These are phyloP conservation scores for Clarireedia monteithiana DNA, from an alignment of 2,329 filamentous ascomycete genomes.

Conservation along the genomic window DNA sequence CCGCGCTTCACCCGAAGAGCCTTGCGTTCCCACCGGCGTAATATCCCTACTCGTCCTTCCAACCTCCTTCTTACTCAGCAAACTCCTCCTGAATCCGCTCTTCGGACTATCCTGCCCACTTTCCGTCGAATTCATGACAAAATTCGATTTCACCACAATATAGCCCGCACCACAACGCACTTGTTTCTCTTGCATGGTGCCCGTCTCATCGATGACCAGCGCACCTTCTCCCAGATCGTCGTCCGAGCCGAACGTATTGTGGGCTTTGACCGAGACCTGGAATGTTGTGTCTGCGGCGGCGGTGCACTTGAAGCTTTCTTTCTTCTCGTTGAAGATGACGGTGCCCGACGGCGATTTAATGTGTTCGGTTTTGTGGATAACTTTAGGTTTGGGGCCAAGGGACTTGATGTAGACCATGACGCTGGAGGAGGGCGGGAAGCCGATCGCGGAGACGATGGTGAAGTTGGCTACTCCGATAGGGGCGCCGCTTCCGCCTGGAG, in stretches of 20 bases:
- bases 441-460: constrained; percentile 68
- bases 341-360: constrained; percentile 63
- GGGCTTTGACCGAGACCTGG: constrained; percentile 77
- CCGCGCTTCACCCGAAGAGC: background rate
- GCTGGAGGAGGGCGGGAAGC: constrained; percentile 69
- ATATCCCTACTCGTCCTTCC: constrained; percentile 35
- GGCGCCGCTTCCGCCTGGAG: constrained; percentile 33
- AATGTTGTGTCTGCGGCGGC: constrained; percentile 81
- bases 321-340: constrained; percentile 55
- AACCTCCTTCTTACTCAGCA: constrained; percentile 42
- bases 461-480: constrained; percentile 73
- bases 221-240: constrained; percentile 74
- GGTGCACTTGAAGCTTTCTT: constrained; percentile 66
- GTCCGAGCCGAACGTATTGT: constrained; percentile 76
- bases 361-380: constrained; percentile 87
- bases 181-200: constrained; percentile 60
- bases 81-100: constrained; percentile 40
- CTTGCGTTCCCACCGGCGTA: constrained; percentile 25
- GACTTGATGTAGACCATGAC: constrained; percentile 70
- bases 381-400: constrained; percentile 61
- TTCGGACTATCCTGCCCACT: constrained; percentile 35
- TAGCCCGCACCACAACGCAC: constrained; percentile 65
- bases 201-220: constrained; percentile 87
- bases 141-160: constrained; percentile 68
- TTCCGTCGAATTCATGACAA: constrained; percentile 43